phyloP scores from a whole-genome alignment of 306 rosid species.

The Cicer arietinum region DNA sequence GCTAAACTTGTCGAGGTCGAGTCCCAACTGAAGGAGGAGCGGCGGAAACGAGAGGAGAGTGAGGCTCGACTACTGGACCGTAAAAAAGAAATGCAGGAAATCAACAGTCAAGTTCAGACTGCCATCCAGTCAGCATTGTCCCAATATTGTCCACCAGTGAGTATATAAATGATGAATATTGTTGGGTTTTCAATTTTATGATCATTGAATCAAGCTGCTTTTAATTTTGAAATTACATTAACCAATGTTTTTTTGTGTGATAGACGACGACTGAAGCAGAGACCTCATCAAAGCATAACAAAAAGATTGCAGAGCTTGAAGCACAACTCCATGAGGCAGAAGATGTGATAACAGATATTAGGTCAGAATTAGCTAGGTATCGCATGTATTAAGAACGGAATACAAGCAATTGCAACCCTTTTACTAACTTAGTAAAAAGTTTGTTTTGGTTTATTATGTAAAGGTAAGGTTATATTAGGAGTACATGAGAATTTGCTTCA shows the following conservation, averaged over 20 bases:
- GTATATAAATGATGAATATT: constrained; percentile 35
- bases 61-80: constrained; percentile 42
- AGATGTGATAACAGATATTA: constrained; percentile 50
- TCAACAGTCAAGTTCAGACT: constrained; percentile 51
- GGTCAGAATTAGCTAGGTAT: constrained; percentile 38
- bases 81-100: constrained; percentile 45
- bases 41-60: constrained; percentile 38
- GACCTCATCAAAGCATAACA: constrained; percentile 2
- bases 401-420: neutral
- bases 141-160: constrained; percentile 41
- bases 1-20: constrained; percentile 48
- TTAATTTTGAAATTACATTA: constrained; percentile 13
- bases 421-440: neutral
- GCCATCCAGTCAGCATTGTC: constrained; percentile 52
- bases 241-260: neutral
- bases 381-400: constrained; percentile 29
- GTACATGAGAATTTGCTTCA: neutral
- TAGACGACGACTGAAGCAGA: constrained; percentile 36
- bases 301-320: constrained; percentile 46
- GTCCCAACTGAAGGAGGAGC: constrained; percentile 48
- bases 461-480: neutral
- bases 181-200: constrained; percentile 16
- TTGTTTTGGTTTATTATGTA: neutral
- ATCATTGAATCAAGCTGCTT: neutral
- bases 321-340: constrained; percentile 50